These are phyloP conservation scores for Candida tallmaniae DNA, from an alignment of 805 yeast species.

Conservation along the genomic window DNA sequence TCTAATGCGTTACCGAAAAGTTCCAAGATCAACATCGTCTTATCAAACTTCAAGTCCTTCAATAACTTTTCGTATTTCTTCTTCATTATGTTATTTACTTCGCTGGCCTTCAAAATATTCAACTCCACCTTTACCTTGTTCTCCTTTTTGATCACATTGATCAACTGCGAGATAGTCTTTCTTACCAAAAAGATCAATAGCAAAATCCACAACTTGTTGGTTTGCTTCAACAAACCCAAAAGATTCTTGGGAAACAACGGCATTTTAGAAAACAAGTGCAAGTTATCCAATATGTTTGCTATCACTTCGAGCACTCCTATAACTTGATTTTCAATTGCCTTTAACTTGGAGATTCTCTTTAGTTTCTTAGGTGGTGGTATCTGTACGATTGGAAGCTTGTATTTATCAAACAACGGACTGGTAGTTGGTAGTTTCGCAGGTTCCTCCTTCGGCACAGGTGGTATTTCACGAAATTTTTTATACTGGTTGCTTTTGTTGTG, in stretches of 20 bases:
- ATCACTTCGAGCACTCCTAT: conserved; percentile 29
- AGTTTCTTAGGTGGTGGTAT: conserved; percentile 4
- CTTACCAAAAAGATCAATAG: conserved; percentile 37
- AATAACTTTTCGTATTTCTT: conserved; percentile 35
- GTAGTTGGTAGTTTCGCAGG: conserved; percentile 15
- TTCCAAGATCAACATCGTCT: conserved; percentile 37
- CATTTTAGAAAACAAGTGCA: conserved; percentile 36
- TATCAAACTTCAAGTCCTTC: conserved; percentile 40
- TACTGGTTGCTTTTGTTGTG: conserved; percentile 9
- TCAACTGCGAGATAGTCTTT: conserved; percentile 38
- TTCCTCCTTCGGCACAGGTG: conserved; percentile 17
- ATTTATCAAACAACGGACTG: conserved; percentile 32
- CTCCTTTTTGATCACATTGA: conserved; percentile 36
- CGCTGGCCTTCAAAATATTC: conserved; percentile 21
- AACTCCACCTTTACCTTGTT: conserved; percentile 34
- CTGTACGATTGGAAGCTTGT: conserved; percentile 15
- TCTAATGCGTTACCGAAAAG: conserved; percentile 40
- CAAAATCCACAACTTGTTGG: conserved; percentile 41
- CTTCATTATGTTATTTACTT: conserved; percentile 19
- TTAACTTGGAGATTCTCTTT: conserved; percentile 22
- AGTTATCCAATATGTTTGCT: conserved; percentile 38
- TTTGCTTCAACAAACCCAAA: conserved; percentile 30
- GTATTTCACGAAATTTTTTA: conserved; percentile 11
- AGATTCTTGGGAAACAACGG: conserved; percentile 40
- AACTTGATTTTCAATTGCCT: conserved; percentile 24